Evolutionary conservation across 176 grass and related monocot species (phyloP), one percentile per base, ranked within the genome.

Genomic region (Avena eriantha): DNA sequence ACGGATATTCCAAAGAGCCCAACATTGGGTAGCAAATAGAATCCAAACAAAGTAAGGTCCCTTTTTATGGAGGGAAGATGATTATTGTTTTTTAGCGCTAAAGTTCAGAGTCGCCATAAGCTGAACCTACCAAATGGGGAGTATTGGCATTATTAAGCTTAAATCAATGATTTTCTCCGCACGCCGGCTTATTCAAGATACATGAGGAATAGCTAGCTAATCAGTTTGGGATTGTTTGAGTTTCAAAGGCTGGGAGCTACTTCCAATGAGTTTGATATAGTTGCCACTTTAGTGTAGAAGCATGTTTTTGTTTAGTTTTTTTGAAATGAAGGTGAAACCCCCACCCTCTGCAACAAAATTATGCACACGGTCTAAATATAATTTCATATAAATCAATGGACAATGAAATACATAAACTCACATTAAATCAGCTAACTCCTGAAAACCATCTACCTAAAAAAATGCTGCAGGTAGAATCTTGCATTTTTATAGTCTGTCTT

Each of bases 21-120:
- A 39, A 0, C 36, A 39, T 39, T 39, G 5, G 36, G 5, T 0
- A 39, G 36, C 36, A 39, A 39, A 39, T 39, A 39, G 36, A 39
- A 39, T 39, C 36, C 36, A 39, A 36, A 36, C 35, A 36, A 36
- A 36, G 35, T 36, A 36, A 36, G 35, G 35, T 36, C 36, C 29
- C 43, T 29, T 85, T 50, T 47, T 1, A 10, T n/a, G 18, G 15
- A 43, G 18, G 17, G 19, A 36, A 64, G 7, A 23, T 84, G 3
- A 84, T 77, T 79, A 56, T 31, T 39, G 36, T 57, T 72, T 71
- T 72, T 8, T 21, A 68, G 33, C 9, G 51, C 68, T 39, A 77
- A 33, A 61, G 43, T 15, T 51, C 13, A 64, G 75, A 76, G 18
- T 51, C 35, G 29, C 10, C 73, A 76, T 76, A 76, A 18, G 57